Base-by-base conservation (phyloP, 1,284 basidiomycete species). In the Ustilago vetiveriae region DNA sequence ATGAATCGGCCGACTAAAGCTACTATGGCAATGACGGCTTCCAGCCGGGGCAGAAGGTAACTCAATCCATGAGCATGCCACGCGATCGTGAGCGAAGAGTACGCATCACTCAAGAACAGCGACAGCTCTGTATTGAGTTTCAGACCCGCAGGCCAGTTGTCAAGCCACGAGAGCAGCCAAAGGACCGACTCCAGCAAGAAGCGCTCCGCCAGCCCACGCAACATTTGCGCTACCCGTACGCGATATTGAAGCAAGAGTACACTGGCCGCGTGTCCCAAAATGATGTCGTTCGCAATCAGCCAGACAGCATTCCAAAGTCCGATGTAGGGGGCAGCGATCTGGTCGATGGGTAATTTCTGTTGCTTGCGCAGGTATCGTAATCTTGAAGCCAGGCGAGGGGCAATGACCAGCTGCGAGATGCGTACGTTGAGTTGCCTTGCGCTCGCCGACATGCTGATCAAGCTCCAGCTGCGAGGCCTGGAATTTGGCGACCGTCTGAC, bases 51-150 rank as follows among this genome's bases (percentile, higher is more conserved):
- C 6, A 55, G 35, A 13, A 64, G 11, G 11, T 48, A 49, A 7
- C 24, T 23, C 14, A 73, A 38, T 6, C 48, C 48, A 14, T 60
- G 57, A 16, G 38, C 11, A 27, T 59, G 41, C 56, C 72, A 62
- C 6, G 59, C 51, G 6, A 29, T 35, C 6, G 55, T 55, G n/a
- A 75, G 46, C 22, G 86, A 85, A 1, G 88, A 84, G 53, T 94
- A 89, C 0, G 87, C 85, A 56, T 88, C 86, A 29, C 89, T 88
- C 74, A 93, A 91, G 77, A 95, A 91, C 17, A 86, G 84, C 71
- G 92, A 91, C 16, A 98, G 86, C 71, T 97, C 92, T 0, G 92
- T 92, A 80, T 98, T 98, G 57, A 98, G 88, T 83, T 98, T 98
- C 38, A 98, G 84, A 1, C 96, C 95, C 0, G 90, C 92, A 0